Conservation (phyloP, 2,329 filamentous ascomycete species). For the Verticillium klebahnii region DNA sequence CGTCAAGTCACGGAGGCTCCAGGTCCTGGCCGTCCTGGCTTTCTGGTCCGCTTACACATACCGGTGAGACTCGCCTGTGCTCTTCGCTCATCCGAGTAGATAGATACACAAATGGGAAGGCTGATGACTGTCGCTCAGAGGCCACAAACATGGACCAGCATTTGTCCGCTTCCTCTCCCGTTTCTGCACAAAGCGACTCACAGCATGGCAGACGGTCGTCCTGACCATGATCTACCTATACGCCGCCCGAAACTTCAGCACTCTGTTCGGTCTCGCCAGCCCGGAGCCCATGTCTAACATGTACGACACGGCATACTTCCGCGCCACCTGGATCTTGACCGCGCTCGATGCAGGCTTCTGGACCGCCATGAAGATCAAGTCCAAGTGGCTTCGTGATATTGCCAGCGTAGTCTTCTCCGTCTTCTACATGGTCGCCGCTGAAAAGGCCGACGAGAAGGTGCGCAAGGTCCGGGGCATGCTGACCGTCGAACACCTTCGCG, state of each 20-base stretch:
- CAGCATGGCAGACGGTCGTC: slow-evolving; percentile 84
- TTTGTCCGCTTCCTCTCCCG: slow-evolving; percentile 66
- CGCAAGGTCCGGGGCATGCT: slow-evolving; percentile 80
- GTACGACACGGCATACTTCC: slow-evolving; percentile 88
- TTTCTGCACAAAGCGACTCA: slow-evolving; percentile 65
- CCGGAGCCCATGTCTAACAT: slow-evolving; percentile 93
- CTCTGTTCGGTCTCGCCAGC: slow-evolving; percentile 83
- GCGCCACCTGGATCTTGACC: slow-evolving; percentile 94
- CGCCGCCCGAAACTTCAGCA: slow-evolving; percentile 86
- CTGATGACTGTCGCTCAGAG: slow-evolving; percentile 43
- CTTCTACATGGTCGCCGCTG: slow-evolving; percentile 90
- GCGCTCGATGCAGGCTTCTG: slow-evolving; percentile 95
- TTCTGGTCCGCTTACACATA: slow-evolving; percentile 85
- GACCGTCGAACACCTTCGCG: slow-evolving; percentile 84
- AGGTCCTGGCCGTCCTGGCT: slow-evolving; percentile 84
- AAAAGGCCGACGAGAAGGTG: slow-evolving; percentile 95
- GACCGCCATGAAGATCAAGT: slow-evolving; percentile 90
- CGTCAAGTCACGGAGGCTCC: slow-evolving; percentile 83
- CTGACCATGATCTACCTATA: slow-evolving; percentile 90
- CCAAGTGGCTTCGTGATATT: slow-evolving; percentile 75
- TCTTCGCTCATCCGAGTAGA: not conserved
- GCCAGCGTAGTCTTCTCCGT: slow-evolving; percentile 77
- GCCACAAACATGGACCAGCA: slow-evolving; percentile 84
- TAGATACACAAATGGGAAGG: not conserved
- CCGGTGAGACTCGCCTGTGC: slow-evolving; percentile 12